Evolutionary conservation across 768 basidiomycete genomes (phyloP).

Genomic region (Russula griseocarnosa): DNA sequence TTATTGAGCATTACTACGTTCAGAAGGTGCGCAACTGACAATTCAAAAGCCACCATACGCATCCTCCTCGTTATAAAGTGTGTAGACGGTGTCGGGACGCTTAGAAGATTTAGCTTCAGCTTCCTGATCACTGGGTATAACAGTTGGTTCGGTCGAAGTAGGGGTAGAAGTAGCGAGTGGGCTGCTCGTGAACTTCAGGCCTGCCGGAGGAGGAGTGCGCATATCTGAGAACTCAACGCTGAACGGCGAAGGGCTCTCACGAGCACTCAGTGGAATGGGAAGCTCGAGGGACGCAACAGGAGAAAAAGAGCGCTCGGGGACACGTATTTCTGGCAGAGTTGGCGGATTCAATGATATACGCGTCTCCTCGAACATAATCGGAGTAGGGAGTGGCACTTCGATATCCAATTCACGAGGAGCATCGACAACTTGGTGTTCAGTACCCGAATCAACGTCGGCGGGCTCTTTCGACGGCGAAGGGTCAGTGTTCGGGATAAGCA

Average conservation of each 20-base stretch:
- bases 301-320: constrained; percentile 45
- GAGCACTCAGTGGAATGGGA: constrained; percentile 28
- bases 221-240: constrained; percentile 26
- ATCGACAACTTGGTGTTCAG: not conserved
- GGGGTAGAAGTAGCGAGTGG: constrained; percentile 24
- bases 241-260: constrained; percentile 31
- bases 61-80: constrained; percentile 58
- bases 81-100: constrained; percentile 49
- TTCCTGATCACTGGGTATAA: constrained; percentile 22
- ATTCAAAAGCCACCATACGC: constrained; percentile 65
- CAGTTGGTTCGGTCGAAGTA: constrained; percentile 8
- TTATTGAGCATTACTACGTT: not conserved
- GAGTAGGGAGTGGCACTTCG: constrained; percentile 33
- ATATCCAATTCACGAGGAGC: constrained; percentile 20
- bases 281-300: constrained; percentile 35
- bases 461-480: constrained; percentile 27
- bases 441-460: constrained; percentile 34
- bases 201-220: constrained; percentile 28
- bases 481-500: not conserved
- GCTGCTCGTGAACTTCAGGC: constrained; percentile 26
- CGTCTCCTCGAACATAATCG: constrained; percentile 35
- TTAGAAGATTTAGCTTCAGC: constrained; percentile 30
- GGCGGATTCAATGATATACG: constrained; percentile 51
- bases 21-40: not conserved
- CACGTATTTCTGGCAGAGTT: constrained; percentile 49